Percentiles rank a stretch among this genome's conserved stretches.
Conservation (phyloP, 2,329 filamentous ascomycete genomes). For the Diaporthe sp. region DNA sequence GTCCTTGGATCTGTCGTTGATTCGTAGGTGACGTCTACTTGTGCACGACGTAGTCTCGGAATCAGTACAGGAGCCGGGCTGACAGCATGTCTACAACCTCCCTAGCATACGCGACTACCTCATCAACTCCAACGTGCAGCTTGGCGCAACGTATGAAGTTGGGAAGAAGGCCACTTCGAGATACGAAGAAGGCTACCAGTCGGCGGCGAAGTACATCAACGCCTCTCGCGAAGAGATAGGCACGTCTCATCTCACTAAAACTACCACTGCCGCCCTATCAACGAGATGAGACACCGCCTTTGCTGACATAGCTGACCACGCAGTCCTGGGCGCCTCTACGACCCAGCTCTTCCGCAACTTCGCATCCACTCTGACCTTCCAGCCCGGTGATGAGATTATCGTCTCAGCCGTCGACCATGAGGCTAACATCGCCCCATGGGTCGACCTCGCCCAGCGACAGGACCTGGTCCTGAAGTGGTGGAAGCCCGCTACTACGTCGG, state of each 20-base stretch:
- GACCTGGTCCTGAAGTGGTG: conserved; percentile 79
- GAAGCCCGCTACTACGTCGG: conserved; percentile 57
- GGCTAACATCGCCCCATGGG: conserved; percentile 81
- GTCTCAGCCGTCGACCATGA: conserved; percentile 82
- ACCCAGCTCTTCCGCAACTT: conserved; percentile 84
- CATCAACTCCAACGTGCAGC: conserved; percentile 77
- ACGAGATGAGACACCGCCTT: not conserved
- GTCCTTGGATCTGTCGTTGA: conserved; percentile 75
- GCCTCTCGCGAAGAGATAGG: conserved; percentile 75
- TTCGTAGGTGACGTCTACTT: conserved; percentile 60
- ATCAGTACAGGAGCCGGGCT: not conserved
- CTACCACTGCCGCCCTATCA: not conserved
- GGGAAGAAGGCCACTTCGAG: conserved; percentile 70
- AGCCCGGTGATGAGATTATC: conserved; percentile 74
- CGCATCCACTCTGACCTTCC: conserved; percentile 65
- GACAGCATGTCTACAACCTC: not conserved
- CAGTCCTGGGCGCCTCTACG: conserved; percentile 79
- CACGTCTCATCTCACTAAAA: conserved; percentile 47
- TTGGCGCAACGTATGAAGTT: conserved; percentile 77
- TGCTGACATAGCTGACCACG: not conserved
- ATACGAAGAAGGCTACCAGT: conserved; percentile 71
- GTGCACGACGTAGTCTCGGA: not conserved
- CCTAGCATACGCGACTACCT: conserved; percentile 76
- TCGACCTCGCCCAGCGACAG: conserved; percentile 73
- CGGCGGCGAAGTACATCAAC: conserved; percentile 79